Conservation (phyloP, 495 filamentous ascomycete genomes). For the Penicillium paxilli region DNA sequence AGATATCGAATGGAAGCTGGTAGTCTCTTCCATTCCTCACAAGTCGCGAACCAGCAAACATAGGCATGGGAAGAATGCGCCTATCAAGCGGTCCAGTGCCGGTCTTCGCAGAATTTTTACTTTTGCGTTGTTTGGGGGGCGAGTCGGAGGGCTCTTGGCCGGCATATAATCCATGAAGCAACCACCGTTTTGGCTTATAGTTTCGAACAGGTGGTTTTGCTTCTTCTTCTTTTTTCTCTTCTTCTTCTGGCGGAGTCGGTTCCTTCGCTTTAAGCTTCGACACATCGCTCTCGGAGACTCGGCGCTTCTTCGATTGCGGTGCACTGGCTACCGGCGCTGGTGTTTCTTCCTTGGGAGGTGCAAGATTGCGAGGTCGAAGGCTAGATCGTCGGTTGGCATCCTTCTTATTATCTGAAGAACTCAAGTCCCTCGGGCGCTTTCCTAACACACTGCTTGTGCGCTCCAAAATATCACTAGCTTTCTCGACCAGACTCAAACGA, state of each 20-base stretch:
- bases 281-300: constrained; percentile 49
- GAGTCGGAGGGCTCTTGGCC: constrained; percentile 74
- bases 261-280: constrained; percentile 43
- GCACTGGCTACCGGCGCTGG: constrained; percentile 21
- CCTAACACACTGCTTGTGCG: constrained; percentile 51
- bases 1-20: constrained; percentile 85
- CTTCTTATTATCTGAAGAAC: constrained; percentile 44
- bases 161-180: constrained; percentile 82
- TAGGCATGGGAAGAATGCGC: constrained; percentile 61
- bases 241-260: constrained; percentile 32
- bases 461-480: constrained; percentile 44
- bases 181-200: constrained; percentile 64
- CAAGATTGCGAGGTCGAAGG: constrained; percentile 37
- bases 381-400: constrained; percentile 41
- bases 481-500: constrained; percentile 43
- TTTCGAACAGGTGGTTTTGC: constrained; percentile 21
- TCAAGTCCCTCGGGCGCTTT: constrained; percentile 51
- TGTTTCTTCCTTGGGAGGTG: constrained; percentile 32
- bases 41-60: constrained; percentile 63
- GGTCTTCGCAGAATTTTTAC: constrained; percentile 48
- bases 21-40: constrained; percentile 73
- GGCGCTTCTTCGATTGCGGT: constrained; percentile 46
- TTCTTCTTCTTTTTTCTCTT: background rate
- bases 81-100: constrained; percentile 39
- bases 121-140: constrained; percentile 63